These are phyloP conservation scores for Colletotrichum acutatum DNA, from an alignment of 2,329 filamentous ascomycete species.

Conservation along the genomic window DNA sequence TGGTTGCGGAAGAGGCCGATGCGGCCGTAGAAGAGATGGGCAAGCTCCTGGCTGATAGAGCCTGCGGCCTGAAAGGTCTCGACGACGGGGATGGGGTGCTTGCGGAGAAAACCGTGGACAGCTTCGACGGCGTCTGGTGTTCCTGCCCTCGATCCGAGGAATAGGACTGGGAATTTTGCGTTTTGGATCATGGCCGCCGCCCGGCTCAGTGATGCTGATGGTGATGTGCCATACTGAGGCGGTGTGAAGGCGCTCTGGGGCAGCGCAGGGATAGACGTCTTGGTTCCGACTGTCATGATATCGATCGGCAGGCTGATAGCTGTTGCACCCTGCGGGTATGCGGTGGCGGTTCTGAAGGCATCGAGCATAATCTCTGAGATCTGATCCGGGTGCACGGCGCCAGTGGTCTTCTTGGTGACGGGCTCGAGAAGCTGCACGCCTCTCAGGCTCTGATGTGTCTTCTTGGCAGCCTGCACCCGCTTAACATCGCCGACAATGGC, in stretches of 20 bases:
- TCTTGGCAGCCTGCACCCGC: slow-evolving; percentile 53
- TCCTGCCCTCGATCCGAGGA: slow-evolving; percentile 56
- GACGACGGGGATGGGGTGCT: slow-evolving; percentile 56
- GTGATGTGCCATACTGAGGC: slow-evolving; percentile 53
- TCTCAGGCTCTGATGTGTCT: slow-evolving; percentile 59
- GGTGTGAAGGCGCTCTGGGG: slow-evolving; percentile 50
- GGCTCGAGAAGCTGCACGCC: slow-evolving; percentile 55
- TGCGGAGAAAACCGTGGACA: slow-evolving; percentile 52
- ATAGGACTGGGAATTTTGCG: slow-evolving; percentile 54
- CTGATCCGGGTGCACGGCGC: slow-evolving; percentile 58
- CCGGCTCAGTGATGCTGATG: slow-evolving; percentile 42
- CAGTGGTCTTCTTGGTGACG: slow-evolving; percentile 53
- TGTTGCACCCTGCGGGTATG: slow-evolving; percentile 53
- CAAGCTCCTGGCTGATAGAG: slow-evolving; percentile 54
- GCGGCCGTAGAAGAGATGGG: slow-evolving; percentile 57
- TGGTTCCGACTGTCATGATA: slow-evolving; percentile 51
- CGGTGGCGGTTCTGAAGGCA: slow-evolving; percentile 54
- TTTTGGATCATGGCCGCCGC: slow-evolving; percentile 47
- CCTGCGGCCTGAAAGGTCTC: slow-evolving; percentile 63
- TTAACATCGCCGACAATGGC: slow-evolving; percentile 60
- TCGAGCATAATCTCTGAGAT: slow-evolving; percentile 58
- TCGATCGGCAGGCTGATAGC: slow-evolving; percentile 58
- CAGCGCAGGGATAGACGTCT: slow-evolving; percentile 48
- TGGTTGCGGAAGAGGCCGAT: slow-evolving; percentile 61
- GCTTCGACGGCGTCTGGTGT: slow-evolving; percentile 51